Conservation (phyloP, 139 green algal species). For the Deuterostichococcus epilithicus region DNA sequence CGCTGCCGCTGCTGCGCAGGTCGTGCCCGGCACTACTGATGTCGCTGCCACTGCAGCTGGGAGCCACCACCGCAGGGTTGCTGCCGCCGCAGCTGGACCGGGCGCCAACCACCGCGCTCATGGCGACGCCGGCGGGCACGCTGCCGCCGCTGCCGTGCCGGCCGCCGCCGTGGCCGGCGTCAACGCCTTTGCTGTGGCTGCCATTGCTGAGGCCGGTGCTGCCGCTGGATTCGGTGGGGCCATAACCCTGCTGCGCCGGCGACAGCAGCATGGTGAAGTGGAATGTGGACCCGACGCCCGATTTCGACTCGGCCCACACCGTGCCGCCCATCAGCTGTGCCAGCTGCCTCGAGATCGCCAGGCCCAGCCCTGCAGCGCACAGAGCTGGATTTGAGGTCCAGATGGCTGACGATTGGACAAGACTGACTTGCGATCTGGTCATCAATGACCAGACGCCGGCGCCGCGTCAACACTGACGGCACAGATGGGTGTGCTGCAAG, state of each 20-base stretch:
- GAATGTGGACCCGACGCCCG: conserved; percentile 55
- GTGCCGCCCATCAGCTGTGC: conserved; percentile 56
- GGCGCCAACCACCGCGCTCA: no score
- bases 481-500: no score
- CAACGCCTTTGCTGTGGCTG: neutral
- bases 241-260: neutral
- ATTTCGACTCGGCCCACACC: conserved; percentile 46
- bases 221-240: neutral
- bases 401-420: conserved; percentile 13
- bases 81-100: no score
- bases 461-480: no score
- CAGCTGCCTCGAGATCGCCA: conserved; percentile 54
- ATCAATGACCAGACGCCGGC: no score
- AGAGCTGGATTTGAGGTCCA: neutral
- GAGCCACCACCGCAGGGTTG: no score
- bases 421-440: no score
- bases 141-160: no score
- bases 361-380: conserved; percentile 45
- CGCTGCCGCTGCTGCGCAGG: neutral
- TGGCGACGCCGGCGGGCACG: neutral
- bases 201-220: neutral
- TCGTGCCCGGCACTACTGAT: neutral
- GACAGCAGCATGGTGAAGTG: conserved; percentile 48
- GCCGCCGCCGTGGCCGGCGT: no score
- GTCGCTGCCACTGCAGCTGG: neutral